Conservation (phyloP, 441 rosid genomes). For the Erysimum cheiri region DNA sequence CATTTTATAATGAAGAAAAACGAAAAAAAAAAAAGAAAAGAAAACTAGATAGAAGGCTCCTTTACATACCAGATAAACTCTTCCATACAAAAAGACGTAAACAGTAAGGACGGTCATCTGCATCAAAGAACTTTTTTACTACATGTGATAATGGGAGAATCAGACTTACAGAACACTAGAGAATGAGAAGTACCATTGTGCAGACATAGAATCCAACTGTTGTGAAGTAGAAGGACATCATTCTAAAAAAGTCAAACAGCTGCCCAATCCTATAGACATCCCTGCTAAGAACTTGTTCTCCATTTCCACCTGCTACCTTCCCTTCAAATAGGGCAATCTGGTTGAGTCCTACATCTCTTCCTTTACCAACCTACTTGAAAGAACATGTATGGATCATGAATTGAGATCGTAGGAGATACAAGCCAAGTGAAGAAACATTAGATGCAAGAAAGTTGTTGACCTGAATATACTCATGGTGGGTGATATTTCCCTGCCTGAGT, state of each 20-base stretch:
- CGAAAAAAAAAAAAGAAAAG: neutral
- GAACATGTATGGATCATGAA: constrained; percentile 37
- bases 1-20: constrained; percentile 26
- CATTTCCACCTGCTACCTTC: constrained; percentile 98
- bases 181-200: constrained; percentile 75
- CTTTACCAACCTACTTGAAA: constrained; percentile 88
- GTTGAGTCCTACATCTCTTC: constrained; percentile 96
- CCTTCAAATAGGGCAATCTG: constrained; percentile 99
- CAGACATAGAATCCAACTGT: constrained; percentile 95
- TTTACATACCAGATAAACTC: constrained; percentile 83
- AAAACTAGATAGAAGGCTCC: constrained; percentile 22
- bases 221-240: constrained; percentile 95
- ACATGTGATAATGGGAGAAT: constrained; percentile 39
- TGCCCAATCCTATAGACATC: constrained; percentile 94
- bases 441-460: constrained; percentile 47
- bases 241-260: constrained; percentile 95
- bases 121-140: constrained; percentile 41
- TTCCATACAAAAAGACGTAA: constrained; percentile 88
- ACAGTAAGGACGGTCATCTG: constrained; percentile 98
- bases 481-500: constrained; percentile 91
- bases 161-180: constrained; percentile 31
- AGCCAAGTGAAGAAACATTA: constrained; percentile 17
- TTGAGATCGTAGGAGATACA: constrained; percentile 26
- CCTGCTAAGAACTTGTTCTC: constrained; percentile 98
- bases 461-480: constrained; percentile 98